phyloP scores from a whole-genome alignment of 805 yeast species.

The Candida fluviatilis region DNA sequence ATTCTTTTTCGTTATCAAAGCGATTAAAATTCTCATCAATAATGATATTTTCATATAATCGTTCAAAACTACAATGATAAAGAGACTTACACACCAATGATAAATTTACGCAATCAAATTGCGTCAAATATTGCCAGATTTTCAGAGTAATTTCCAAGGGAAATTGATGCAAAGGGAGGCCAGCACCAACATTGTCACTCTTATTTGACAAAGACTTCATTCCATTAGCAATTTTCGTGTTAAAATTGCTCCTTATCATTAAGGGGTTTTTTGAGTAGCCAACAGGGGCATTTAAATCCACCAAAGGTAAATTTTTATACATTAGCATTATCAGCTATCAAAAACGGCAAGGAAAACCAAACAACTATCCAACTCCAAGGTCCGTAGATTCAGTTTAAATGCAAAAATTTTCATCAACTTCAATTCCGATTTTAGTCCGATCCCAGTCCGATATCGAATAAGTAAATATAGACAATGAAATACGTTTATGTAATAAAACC shows the following conservation, averaged over 20 bases:
- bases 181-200: neutral
- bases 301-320: conserved; percentile 2
- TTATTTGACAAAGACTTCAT: neutral
- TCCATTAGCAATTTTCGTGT: neutral
- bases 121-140: conserved; percentile 32
- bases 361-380: too few relatives aligned
- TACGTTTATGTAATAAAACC: too few relatives aligned
- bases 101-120: conserved; percentile 33
- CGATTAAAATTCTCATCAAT: conserved; percentile 35
- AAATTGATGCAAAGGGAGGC: conserved; percentile 19
- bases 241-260: neutral
- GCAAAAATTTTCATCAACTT: neutral
- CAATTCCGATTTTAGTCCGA: conserved; percentile 1
- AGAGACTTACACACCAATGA: conserved; percentile 25
- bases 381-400: neutral
- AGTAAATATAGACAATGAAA: too few relatives aligned
- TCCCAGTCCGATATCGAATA: neutral
- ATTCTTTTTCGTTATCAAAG: conserved; percentile 27
- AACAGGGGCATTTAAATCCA: conserved; percentile 17
- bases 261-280: conserved; percentile 19
- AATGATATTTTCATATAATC: conserved; percentile 37
- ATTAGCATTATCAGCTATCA: too few relatives aligned
- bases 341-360: neutral
- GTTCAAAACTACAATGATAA: conserved; percentile 24
- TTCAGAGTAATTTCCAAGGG: conserved; percentile 34